Conservation (phyloP, 768 basidiomycete genomes). For the Termitomyces sp. region DNA sequence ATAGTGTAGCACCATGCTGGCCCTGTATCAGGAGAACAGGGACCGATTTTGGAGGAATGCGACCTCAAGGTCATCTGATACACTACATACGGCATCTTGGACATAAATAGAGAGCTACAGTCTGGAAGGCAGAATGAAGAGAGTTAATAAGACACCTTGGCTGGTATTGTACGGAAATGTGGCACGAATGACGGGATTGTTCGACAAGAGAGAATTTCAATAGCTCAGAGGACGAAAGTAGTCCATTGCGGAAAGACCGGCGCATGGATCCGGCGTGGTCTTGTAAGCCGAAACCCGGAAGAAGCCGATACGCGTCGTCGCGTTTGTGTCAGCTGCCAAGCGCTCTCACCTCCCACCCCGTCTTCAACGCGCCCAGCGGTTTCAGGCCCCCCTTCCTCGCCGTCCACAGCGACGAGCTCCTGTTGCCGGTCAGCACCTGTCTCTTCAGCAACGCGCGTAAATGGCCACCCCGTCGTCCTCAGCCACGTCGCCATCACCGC, state of each 20-base stretch:
- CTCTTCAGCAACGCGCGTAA: conserved; percentile 26
- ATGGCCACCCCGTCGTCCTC: conserved; percentile 83
- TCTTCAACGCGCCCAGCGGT: conserved; percentile 29
- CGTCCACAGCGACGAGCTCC: conserved; percentile 24
- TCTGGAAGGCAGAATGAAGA: conserved; percentile 1
- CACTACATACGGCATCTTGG: conserved; percentile 4
- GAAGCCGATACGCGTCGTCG: conserved; percentile 50
- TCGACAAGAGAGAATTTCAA: not conserved
- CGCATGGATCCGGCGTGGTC: conserved; percentile 17
- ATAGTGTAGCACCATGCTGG: conserved; percentile 3
- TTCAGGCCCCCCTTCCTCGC: conserved; percentile 28
- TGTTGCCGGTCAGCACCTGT: conserved; percentile 14
- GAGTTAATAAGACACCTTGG: not conserved
- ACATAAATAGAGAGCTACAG: conserved; percentile 1
- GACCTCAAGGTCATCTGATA: conserved; percentile 28
- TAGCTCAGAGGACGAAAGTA: not conserved
- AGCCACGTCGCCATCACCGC: conserved; percentile 77
- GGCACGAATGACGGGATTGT: not conserved
- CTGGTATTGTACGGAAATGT: not conserved
- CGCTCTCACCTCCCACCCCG: conserved; percentile 25
- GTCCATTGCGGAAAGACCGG: conserved; percentile 22
- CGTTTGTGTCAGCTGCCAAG: conserved; percentile 32
- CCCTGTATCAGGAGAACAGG: conserved; percentile 15
- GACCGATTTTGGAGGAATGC: conserved; percentile 8
- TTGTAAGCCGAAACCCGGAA: conserved; percentile 38